These are phyloP conservation scores for Aspergillus spinulosporus DNA, from an alignment of 2,329 filamentous ascomycete species.

Conservation along the genomic window DNA sequence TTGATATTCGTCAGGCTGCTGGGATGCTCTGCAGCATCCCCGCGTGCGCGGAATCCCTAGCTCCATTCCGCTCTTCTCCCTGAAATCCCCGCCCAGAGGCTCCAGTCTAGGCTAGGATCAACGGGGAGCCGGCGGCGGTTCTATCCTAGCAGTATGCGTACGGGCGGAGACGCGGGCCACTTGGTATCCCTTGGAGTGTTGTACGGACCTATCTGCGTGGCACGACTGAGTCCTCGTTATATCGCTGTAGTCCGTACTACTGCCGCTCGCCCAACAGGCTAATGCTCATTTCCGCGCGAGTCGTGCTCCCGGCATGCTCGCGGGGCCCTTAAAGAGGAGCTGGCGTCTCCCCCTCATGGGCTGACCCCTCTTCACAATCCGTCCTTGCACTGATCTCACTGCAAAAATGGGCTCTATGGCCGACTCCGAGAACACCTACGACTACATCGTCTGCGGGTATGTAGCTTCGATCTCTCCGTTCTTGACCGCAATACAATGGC, in stretches of 20 bases:
- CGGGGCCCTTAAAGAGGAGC: too few relatives aligned
- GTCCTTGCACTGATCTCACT: too few relatives aligned
- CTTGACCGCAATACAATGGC: not conserved
- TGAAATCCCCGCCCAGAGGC: not conserved
- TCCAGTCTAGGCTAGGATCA: not conserved
- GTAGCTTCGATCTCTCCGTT: not conserved
- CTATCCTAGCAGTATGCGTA: not conserved
- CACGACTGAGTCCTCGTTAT: too few relatives aligned
- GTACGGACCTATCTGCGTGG: too few relatives aligned
- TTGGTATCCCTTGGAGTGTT: too few relatives aligned
- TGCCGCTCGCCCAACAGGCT: not conserved
- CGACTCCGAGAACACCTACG: slow-evolving; percentile 21
- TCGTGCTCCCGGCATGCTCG: not conserved
- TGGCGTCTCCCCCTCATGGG: not conserved
- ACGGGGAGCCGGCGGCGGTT: too few relatives aligned
- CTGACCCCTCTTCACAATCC: too few relatives aligned
- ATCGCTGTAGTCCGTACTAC: too few relatives aligned
- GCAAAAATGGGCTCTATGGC: slow-evolving; percentile 15
- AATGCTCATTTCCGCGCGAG: not conserved
- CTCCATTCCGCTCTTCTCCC: not conserved
- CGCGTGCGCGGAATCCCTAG: not conserved
- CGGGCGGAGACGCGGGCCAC: not conserved
- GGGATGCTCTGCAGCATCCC: not conserved
- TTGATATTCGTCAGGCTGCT: not conserved
- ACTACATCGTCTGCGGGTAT: slow-evolving; percentile 37